Evolutionary conservation across 164 flowering plant species (phyloP).

Genomic region (Malania oleifera): DNA sequence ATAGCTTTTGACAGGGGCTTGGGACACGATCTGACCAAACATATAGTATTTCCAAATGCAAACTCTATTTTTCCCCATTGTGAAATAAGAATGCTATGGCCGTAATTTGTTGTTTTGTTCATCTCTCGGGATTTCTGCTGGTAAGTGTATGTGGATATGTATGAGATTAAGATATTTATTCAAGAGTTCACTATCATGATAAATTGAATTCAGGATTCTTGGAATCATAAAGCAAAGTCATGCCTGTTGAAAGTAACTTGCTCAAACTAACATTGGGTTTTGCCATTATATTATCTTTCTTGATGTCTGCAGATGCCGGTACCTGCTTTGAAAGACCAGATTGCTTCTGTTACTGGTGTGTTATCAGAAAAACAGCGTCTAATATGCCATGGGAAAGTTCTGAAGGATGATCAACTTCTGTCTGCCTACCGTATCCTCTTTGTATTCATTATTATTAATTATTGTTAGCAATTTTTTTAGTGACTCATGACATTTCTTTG

Average conservation of each 20-base stretch:
- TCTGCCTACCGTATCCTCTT: constrained; percentile 93
- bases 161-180: too few relatives aligned
- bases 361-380: constrained; percentile 84
- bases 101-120: too few relatives aligned
- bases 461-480: neutral
- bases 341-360: constrained; percentile 82
- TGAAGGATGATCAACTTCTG: constrained; percentile 93
- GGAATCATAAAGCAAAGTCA: neutral
- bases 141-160: too few relatives aligned
- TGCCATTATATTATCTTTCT: neutral
- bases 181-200: too few relatives aligned
- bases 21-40: too few relatives aligned
- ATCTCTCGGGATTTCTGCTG: too few relatives aligned
- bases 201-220: neutral
- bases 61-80: too few relatives aligned
- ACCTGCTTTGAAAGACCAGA: constrained; percentile 84
- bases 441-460: neutral
- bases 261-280: neutral
- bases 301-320: constrained; percentile 65
- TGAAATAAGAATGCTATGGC: too few relatives aligned
- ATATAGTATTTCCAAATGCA: too few relatives aligned
- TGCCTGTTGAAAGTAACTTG: neutral
- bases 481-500: neutral
- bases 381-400: constrained; percentile 90
- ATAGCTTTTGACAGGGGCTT: too few relatives aligned